Conservation (phyloP, 345 rosid species). For the Xanthoceras sorbifolium region DNA sequence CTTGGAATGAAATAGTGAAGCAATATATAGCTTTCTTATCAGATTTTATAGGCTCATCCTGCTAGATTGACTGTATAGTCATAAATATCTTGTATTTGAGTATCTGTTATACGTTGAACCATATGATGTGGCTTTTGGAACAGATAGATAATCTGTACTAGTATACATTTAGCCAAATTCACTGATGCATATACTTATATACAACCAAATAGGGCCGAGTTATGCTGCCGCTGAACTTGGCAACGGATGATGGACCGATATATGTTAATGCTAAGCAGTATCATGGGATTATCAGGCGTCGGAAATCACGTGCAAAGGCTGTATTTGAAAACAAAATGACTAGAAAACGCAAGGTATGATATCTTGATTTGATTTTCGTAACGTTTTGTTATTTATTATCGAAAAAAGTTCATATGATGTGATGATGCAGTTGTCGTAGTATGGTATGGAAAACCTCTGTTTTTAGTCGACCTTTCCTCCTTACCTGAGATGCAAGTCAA, state of each 20-base stretch:
- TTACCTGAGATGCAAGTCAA: background rate
- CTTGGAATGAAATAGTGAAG: background rate
- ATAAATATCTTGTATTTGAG: background rate
- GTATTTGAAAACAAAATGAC: constrained; percentile 54
- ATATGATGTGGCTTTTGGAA: background rate
- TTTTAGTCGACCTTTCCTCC: background rate
- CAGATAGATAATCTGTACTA: background rate
- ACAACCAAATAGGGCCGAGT: constrained; percentile 55
- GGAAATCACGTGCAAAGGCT: constrained; percentile 90
- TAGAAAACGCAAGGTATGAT: constrained; percentile 65
- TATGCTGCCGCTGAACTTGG: constrained; percentile 80
- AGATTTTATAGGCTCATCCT: background rate
- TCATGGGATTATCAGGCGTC: constrained; percentile 88
- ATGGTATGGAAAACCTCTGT: background rate
- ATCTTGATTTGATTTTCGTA: constrained; percentile 1
- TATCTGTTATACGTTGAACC: background rate
- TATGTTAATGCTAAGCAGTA: constrained; percentile 96
- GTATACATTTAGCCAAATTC: background rate
- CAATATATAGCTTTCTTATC: background rate
- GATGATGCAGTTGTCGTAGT: background rate
- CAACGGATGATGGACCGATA: constrained; percentile 75
- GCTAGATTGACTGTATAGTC: background rate
- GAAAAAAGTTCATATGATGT: background rate
- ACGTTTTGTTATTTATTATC: background rate
- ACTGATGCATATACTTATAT: constrained; percentile 11